Evolutionary conservation across 192 early-diverging fungal genomes (phyloP).

Genomic region (Mortierella hygrophila): DNA sequence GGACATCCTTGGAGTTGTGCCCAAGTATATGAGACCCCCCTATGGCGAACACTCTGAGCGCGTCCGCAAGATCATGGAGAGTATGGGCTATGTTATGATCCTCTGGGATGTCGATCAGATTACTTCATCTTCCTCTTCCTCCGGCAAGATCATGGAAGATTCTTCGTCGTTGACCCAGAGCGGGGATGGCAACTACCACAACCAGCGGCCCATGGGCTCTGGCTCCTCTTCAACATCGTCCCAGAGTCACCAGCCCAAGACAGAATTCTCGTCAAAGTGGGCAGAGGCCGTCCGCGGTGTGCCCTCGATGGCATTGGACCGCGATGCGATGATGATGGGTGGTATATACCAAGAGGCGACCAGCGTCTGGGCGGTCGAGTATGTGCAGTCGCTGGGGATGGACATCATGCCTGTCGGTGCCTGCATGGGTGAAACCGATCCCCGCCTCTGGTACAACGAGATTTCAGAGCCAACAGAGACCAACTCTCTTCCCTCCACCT

Average conservation of each 20-base stretch:
- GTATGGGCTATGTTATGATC: conserved; percentile 42
- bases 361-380: conserved; percentile 45
- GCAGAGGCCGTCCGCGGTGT: conserved; percentile 51
- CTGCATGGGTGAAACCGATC: conserved; percentile 45
- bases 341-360: conserved; percentile 52
- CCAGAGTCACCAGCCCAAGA: conserved; percentile 10
- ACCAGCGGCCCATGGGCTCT: conserved; percentile 13
- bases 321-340: conserved; percentile 44
- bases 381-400: conserved; percentile 36
- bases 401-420: conserved; percentile 42
- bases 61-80: conserved; percentile 34
- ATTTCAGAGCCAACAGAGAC: conserved; percentile 24
- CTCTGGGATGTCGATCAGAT: conserved; percentile 56
- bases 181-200: background rate
- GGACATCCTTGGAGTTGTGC: conserved; percentile 64
- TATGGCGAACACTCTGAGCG: conserved; percentile 50
- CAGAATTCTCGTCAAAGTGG: conserved; percentile 42
- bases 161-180: background rate
- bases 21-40: conserved; percentile 72
- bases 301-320: conserved; percentile 17
- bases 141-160: background rate
- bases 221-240: background rate
- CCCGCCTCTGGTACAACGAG: conserved; percentile 54
- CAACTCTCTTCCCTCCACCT: conserved; percentile 18
- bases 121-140: background rate